These are phyloP conservation scores for Calonectria fujianensis DNA, from an alignment of 2,329 filamentous ascomycete species.

Conservation along the genomic window DNA sequence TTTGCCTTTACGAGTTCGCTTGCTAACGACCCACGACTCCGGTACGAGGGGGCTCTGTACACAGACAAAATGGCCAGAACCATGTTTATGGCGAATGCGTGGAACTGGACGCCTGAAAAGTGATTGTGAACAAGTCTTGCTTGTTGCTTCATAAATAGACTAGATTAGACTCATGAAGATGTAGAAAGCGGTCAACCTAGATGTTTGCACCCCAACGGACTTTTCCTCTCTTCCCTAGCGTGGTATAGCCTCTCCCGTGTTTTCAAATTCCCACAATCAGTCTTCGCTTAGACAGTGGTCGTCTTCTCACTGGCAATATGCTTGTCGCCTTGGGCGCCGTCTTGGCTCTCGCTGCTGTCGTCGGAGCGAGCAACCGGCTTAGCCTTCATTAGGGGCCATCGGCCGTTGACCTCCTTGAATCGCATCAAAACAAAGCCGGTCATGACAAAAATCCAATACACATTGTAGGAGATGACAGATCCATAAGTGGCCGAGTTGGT, in stretches of 20 bases:
- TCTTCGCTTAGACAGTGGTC: constrained; percentile 43
- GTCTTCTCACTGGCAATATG: constrained; percentile 54
- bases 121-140: constrained; percentile 50
- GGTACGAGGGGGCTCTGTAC: constrained; percentile 69
- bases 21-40: constrained; percentile 69
- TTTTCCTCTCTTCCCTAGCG: background rate
- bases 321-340: constrained; percentile 50
- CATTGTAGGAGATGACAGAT: constrained; percentile 89
- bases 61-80: constrained; percentile 70
- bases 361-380: constrained; percentile 52
- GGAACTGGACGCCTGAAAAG: constrained; percentile 76
- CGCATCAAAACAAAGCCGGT: constrained; percentile 80
- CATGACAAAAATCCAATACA: constrained; percentile 89
- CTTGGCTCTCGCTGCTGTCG: constrained; percentile 55
- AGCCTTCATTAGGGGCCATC: constrained; percentile 66
- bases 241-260: background rate
- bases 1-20: constrained; percentile 73
- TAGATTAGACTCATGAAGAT: constrained; percentile 47
- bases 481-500: constrained; percentile 91
- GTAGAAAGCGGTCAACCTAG: constrained; percentile 40
- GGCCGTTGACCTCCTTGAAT: constrained; percentile 77
- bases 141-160: constrained; percentile 42
- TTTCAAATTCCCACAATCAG: background rate
- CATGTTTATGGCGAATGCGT: constrained; percentile 74
- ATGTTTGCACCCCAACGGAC: constrained; percentile 9